Base-by-base conservation (phyloP, 495 filamentous ascomycete genomes). In the Penicillium fimorum region DNA sequence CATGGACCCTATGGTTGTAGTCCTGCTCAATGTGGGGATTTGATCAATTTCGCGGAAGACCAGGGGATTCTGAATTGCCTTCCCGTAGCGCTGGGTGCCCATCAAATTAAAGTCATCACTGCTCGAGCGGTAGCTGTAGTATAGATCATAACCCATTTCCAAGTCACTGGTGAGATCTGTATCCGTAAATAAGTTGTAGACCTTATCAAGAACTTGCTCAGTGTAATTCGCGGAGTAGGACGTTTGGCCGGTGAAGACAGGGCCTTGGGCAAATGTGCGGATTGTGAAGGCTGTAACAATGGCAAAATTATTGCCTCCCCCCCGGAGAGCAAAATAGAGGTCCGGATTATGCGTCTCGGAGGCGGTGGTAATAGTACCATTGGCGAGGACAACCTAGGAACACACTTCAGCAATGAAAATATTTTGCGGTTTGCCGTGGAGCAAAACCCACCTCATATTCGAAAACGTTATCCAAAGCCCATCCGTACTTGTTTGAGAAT, bases 91-190 rank as follows among this genome's bases (percentile, higher is more conserved):
- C 32, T 63, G 60, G 15, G 48, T 63, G 33, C 47, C 48, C 5
- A 9, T 45, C 29, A 63, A 27, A 0, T 3, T 43, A 32, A 59
- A 59, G 3, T 49, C 20, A 11, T 58, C 56, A 25, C n/a, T 29
- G 5, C 22, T 10, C 3, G 50, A 46, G 17, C 3, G 24, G 24
- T 58, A 62, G 4, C 33, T 47, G 29, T 58, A 62, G 29, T 55
- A 62, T 1, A 58, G 22, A 29, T 61, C 59, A 22, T 61, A 62
- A 25, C 45, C 55, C 55, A 58, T 46, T 9, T 57, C 55, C 2
- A 38, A n/a, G 38, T 62, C 59, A n/a, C 46, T 52, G 8, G 59
- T 45, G 3, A 57, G 52, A 6, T 40, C 18, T n/a, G 30, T 10
- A 33, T 46, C 30, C 0, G 56, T 57, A 18, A 7, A 50, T 5